Evolutionary conservation across 768 basidiomycete species (phyloP).

Genomic region (Trichaptum fuscoviolaceum): DNA sequence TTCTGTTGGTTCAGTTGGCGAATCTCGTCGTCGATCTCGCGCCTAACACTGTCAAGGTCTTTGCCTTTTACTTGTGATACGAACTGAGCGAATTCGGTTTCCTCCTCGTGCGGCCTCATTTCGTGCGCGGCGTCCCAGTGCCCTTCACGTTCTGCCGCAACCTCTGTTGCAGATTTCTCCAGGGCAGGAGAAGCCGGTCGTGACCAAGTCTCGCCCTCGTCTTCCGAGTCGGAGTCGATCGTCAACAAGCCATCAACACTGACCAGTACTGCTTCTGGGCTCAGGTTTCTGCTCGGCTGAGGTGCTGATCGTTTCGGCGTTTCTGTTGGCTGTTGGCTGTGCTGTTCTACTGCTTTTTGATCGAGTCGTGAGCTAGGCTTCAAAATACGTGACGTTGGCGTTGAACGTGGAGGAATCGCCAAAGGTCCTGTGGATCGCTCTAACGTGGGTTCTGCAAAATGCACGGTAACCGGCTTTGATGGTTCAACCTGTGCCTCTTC

Average conservation of each 20-base stretch:
- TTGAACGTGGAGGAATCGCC: neutral
- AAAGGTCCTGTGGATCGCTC: constrained; percentile 1
- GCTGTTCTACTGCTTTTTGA: neutral
- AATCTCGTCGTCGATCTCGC: constrained; percentile 93
- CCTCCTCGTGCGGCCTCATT: constrained; percentile 74
- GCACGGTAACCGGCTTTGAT: neutral
- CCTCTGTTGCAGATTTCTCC: constrained; percentile 17
- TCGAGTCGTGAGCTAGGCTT: neutral
- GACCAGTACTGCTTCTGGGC: neutral
- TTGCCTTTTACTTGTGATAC: constrained; percentile 87
- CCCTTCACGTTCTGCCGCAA: constrained; percentile 26
- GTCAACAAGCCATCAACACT: neutral
- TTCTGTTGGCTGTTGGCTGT: neutral
- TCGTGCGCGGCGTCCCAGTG: constrained; percentile 85
- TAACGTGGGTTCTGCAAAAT: neutral
- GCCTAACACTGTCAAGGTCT: constrained; percentile 72
- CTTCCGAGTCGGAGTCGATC: constrained; percentile 6
- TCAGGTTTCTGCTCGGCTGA: neutral
- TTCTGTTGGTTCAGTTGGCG: constrained; percentile 71
- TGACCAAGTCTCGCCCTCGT: constrained; percentile 32
- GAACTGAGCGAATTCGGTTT: constrained; percentile 88
- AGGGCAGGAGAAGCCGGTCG: constrained; percentile 30
- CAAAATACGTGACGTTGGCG: neutral
- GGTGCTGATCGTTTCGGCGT: neutral
- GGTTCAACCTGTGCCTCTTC: constrained; percentile 24